Conservation (phyloP, 176 grass and related monocot species). For the Oryza coarctata region DNA sequence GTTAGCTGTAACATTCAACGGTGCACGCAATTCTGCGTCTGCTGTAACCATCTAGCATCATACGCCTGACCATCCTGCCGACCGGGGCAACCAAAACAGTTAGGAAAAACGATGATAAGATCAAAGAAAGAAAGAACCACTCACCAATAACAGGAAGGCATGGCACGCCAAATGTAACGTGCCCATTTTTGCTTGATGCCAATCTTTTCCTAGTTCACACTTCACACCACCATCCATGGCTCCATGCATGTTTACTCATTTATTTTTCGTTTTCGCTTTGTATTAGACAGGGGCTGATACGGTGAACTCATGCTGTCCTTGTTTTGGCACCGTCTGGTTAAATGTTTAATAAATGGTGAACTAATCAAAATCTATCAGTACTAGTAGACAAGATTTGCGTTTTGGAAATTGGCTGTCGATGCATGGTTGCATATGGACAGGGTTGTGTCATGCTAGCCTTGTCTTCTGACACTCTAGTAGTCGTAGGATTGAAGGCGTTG, state of each 20-base stretch:
- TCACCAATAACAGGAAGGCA: slow-evolving; percentile 13
- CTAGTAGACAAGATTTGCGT: slow-evolving; percentile 19
- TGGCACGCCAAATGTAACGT: background rate
- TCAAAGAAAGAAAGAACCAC: slow-evolving; percentile 1
- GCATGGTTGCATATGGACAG: slow-evolving; percentile 16
- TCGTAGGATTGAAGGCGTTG: slow-evolving; percentile 6
- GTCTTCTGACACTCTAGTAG: background rate
- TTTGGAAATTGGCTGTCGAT: slow-evolving; percentile 15
- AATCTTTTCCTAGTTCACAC: slow-evolving; percentile 37
- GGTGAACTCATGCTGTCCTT: slow-evolving; percentile 2
- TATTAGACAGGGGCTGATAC: slow-evolving; percentile 32
- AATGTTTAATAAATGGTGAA: background rate
- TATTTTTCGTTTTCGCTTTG: background rate
- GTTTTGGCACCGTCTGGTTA: slow-evolving; percentile 24
- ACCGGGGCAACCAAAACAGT: background rate
- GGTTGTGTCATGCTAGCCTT: slow-evolving; percentile 10
- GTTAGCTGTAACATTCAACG: background rate
- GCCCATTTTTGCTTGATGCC: slow-evolving; percentile 23
- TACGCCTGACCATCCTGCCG: background rate
- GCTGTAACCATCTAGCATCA: background rate
- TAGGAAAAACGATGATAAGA: slow-evolving; percentile 8
- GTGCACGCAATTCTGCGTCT: background rate
- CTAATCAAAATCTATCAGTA: background rate
- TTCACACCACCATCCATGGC: slow-evolving; percentile 4
- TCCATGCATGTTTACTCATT: background rate